phyloP scores from a whole-genome alignment of 805 yeast genomes.

The Hanseniaspora valbyensis region DNA sequence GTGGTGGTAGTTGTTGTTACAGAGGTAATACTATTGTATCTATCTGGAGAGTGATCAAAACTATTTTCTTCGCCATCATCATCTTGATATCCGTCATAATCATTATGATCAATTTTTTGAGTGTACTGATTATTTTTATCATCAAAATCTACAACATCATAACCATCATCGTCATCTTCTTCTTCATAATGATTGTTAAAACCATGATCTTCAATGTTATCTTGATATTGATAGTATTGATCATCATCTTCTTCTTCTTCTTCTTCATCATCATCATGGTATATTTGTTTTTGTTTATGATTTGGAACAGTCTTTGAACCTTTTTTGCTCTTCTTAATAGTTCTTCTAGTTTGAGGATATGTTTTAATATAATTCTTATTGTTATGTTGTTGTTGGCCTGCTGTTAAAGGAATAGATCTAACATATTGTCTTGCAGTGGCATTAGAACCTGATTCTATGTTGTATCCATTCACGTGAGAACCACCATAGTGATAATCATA shows the following conservation, averaged over 20 bases:
- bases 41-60: background rate
- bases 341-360: conserved; percentile 9
- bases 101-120: background rate
- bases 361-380: background rate
- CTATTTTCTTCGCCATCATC: no score
- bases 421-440: conserved; percentile 11
- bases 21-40: conserved; percentile 8
- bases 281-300: background rate
- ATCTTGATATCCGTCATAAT: background rate
- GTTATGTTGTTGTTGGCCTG: no score
- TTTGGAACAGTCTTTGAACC: background rate
- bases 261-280: background rate
- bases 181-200: background rate
- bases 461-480: conserved; percentile 13
- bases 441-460: conserved; percentile 1
- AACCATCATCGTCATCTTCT: conserved; percentile 1
- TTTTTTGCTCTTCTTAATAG: background rate
- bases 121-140: background rate
- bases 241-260: background rate
- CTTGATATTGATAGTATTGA: no score
- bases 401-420: background rate
- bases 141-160: conserved; percentile 10
- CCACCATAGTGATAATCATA: conserved; percentile 16
- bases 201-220: no score
- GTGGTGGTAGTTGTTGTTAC: conserved; percentile 12